Evolutionary conservation across 306 rosid genomes (phyloP), one percentile per base, ranked within the genome.

Genomic region (Pachyrhizus erosus): DNA sequence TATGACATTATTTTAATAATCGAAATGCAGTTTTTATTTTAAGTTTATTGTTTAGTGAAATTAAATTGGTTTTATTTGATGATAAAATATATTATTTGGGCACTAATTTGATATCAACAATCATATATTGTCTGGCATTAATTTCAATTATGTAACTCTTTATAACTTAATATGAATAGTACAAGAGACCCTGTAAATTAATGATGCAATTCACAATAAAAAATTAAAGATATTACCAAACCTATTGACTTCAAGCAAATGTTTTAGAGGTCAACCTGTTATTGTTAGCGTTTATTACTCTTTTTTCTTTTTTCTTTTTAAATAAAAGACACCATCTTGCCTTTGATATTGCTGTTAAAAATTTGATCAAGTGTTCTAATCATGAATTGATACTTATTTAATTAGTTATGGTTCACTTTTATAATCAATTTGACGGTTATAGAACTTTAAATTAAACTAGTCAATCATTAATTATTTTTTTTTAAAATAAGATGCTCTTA

Each of bases 121-220:
- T 2, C 20, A 23, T 11, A 39, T 12, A 78, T 43, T 57, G 49
- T 29, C 39, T 29, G 20, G 51, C 75, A 39, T 51, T 37, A 40
- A 6, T 73, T 42, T 64, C 66, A 84, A 61, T 13, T 42, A 26
- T 49, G 13, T 20, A 27, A 5, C 9, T 1, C 34, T 61, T 1
- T 3, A 26, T 70, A 70, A 18, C 65, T 77, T 21, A 70, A 70
- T 62, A 39, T 66, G 18, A 24, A 15, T 13, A 20, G n/a, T 21
- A 20, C n/a, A 31, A 49, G 29, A 33, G 23, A 40, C 71, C 69
- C 58, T 12, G 13, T 26, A 87, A 84, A 73, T 74, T 48, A 65
- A 60, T 83, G 54, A 55, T 37, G 9, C 89, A 80, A 87, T 74
- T 84, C 71, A 18, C 34, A 40, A 69, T 42, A 40, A 68, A 20